Base-by-base conservation (phyloP, 805 yeast species). In the Sugiyamaella boreocaroliniensis region DNA sequence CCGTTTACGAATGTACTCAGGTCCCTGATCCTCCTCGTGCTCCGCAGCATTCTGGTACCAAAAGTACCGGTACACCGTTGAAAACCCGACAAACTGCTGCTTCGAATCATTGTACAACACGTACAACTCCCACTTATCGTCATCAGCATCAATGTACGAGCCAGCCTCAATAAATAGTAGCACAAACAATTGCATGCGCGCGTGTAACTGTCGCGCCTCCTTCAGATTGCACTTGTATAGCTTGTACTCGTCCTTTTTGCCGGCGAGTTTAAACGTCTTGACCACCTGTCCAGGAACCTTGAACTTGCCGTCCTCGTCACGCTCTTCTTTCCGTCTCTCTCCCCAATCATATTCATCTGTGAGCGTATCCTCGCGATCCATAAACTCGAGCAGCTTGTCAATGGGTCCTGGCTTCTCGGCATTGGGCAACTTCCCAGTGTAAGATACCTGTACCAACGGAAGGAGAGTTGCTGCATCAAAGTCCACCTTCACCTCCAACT, bases 151-250 rank as follows among this genome's bases (percentile, higher is more conserved):
- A 52, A 93, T 89, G 62, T 80, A 87, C 1, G 95, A 82, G 1
- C 97, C 98, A 0, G 96, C 98, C 66, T 93, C 99, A 59, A 93
- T 92, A 70, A 84, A 89, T 10, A 93, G 72, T 26, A 92, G 71
- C 14, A 87, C 86, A 60, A 93, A 79, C 1, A 90, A 81, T 60
- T 89, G 95, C 58, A 89, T 74, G 54, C 96, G 70, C 48, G 75
- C 69, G 61, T 83, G 90, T 49, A 89, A 67, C 56, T 77, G 80
- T 45, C 69, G 60, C 0, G 82, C 81, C 45, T 73, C 75, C 11
- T 65, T 61, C 48, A 81, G 63, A 47, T 75, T 65, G 43, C 78
- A 69, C 55, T 77, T 79, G 67, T 77, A 82, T 14, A 89, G 71
- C 15, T 70, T 76, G 62, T 66, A 87, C 0, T 63, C 60, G 2